A percentile compares a stretch with the other conserved stretches of the same genome.
These are phyloP conservation scores for Plasmodium chabaudi DNA, from an alignment of 169 alveolate species.

Conservation along the genomic window DNA sequence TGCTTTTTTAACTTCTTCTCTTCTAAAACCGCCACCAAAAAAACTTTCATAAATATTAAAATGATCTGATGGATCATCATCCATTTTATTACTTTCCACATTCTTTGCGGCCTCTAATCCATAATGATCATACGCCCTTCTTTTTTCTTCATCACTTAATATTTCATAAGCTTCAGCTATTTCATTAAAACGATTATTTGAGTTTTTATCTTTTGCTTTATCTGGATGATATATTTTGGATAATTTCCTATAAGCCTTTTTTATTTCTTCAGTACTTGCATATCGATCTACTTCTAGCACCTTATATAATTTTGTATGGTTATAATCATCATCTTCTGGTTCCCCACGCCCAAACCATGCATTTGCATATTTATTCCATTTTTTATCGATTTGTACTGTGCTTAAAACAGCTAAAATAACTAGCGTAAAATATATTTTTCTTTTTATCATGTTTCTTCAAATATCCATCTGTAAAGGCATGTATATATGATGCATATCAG, in stretches of 20 bases:
- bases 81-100: slow-evolving; percentile 77
- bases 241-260: slow-evolving; percentile 91
- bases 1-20: slow-evolving; percentile 82
- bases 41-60: slow-evolving; percentile 82
- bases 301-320: slow-evolving; percentile 78
- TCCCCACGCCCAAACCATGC: slow-evolving; percentile 62
- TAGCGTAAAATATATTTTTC: slow-evolving; percentile 16
- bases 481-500: not conserved
- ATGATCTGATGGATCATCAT: slow-evolving; percentile 74
- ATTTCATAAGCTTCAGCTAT: slow-evolving; percentile 94
- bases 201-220: slow-evolving; percentile 86
- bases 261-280: slow-evolving; percentile 90
- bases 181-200: slow-evolving; percentile 89
- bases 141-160: slow-evolving; percentile 89
- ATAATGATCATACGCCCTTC: slow-evolving; percentile 90
- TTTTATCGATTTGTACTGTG: not conserved
- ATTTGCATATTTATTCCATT: slow-evolving; percentile 34
- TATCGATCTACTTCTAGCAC: slow-evolving; percentile 84
- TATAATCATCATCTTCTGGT: slow-evolving; percentile 45
- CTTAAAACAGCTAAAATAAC: slow-evolving; percentile 25
- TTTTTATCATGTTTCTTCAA: slow-evolving; percentile 43
- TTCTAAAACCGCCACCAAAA: slow-evolving; percentile 80
- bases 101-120: slow-evolving; percentile 93
- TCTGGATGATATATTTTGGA: slow-evolving; percentile 94
- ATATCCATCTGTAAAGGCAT: slow-evolving; percentile 5